Conservation (phyloP, 2,329 filamentous ascomycete species). For the Fusarium caatingaense region DNA sequence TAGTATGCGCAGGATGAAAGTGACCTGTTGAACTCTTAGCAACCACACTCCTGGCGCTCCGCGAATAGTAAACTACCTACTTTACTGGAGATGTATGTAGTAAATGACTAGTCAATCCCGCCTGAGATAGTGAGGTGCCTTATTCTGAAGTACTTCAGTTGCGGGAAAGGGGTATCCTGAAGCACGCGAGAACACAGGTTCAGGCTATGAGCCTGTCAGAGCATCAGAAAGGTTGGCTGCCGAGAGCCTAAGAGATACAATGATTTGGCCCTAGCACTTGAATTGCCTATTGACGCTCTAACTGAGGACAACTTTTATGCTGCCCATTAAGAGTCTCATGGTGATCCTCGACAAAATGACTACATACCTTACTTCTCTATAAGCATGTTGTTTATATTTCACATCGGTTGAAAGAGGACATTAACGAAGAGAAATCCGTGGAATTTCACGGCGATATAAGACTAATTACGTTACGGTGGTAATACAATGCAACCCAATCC, state of each 20-base stretch:
- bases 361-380: not conserved
- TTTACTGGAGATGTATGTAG: not conserved
- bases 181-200: not conserved
- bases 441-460: slow-evolving; percentile 12
- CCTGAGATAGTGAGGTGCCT: not conserved
- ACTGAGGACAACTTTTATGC: not conserved
- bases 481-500: slow-evolving; percentile 33
- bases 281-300: not conserved
- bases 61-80: not conserved
- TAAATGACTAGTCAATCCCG: not conserved
- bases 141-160: not conserved
- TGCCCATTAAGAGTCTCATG: not conserved
- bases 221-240: not conserved
- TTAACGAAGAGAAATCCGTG: slow-evolving; percentile 1
- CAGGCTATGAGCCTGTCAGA: not conserved
- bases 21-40: not conserved
- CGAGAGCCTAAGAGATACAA: not conserved
- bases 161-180: not conserved
- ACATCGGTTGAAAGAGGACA: not conserved
- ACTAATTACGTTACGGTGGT: slow-evolving; percentile 29
- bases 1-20: not conserved
- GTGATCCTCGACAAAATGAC: not conserved
- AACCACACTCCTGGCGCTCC: not conserved
- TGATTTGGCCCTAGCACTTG: not conserved
- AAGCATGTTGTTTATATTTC: not conserved